These are phyloP conservation scores for Setomelanomma holmii DNA, from an alignment of 2,329 filamentous ascomycete species.

Conservation along the genomic window DNA sequence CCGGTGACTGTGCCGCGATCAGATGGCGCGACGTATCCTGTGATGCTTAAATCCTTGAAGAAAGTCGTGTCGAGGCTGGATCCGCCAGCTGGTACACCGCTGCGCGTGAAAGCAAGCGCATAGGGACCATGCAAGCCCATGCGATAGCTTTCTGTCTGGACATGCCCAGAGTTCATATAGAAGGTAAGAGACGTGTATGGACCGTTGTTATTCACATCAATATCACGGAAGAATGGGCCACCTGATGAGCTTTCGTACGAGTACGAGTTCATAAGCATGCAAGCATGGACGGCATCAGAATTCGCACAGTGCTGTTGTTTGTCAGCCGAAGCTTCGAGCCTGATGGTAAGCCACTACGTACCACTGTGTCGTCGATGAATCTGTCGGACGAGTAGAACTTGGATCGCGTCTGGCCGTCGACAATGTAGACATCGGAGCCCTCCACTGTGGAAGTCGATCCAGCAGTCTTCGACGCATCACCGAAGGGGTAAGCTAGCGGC, in stretches of 20 bases:
- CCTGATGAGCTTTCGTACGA: constrained; percentile 69
- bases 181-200: constrained; percentile 66
- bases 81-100: constrained; percentile 58
- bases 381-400: constrained; percentile 74
- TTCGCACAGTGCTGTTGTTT: constrained; percentile 66
- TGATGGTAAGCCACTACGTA: constrained; percentile 5
- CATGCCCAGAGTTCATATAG: constrained; percentile 72
- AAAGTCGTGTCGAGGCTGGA: constrained; percentile 61
- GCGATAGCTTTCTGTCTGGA: constrained; percentile 64
- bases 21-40: constrained; percentile 64
- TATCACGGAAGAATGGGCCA: constrained; percentile 69
- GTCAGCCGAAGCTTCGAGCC: background rate
- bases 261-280: constrained; percentile 63
- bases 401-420: constrained; percentile 68
- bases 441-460: constrained; percentile 62
- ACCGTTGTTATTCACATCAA: constrained; percentile 70
- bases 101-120: constrained; percentile 66
- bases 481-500: constrained; percentile 47
- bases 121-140: constrained; percentile 73
- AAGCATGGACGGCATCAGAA: constrained; percentile 63
- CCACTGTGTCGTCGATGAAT: constrained; percentile 68
- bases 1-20: constrained; percentile 67
- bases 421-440: constrained; percentile 60
- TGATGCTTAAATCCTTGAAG: constrained; percentile 65
- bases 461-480: constrained; percentile 61